Conservation (phyloP, 1,284 basidiomycete species). For the Malassezia obtusa region DNA sequence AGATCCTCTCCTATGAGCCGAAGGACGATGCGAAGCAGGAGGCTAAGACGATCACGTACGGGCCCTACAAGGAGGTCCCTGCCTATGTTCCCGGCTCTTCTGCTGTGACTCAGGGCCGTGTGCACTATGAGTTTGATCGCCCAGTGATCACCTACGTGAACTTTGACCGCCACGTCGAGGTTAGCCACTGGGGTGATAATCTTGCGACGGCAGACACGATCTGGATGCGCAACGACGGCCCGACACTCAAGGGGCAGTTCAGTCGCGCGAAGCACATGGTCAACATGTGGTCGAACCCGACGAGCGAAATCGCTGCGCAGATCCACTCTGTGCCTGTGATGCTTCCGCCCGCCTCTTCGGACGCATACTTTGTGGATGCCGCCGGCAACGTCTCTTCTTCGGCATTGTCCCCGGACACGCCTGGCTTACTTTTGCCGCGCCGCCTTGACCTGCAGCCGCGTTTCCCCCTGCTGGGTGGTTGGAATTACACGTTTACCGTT, state of each 20-base stretch:
- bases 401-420: constrained; percentile 57
- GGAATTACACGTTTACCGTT: constrained; percentile 91
- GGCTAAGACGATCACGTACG: constrained; percentile 72
- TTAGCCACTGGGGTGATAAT: constrained; percentile 94
- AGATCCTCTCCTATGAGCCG: constrained; percentile 41
- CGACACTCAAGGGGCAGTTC: constrained; percentile 87
- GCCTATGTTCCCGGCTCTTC: constrained; percentile 53
- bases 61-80: constrained; percentile 69
- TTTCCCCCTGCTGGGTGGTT: constrained; percentile 88
- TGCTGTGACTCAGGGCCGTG: constrained; percentile 49
- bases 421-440: constrained; percentile 46
- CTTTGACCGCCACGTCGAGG: constrained; percentile 69
- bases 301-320: constrained; percentile 53
- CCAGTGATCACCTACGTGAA: constrained; percentile 68
- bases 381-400: constrained; percentile 97
- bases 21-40: constrained; percentile 60
- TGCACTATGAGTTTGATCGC: constrained; percentile 72
- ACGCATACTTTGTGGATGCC: constrained; percentile 35
- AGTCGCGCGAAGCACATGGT: constrained; percentile 76
- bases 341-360: constrained; percentile 18
- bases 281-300: constrained; percentile 60
- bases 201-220: constrained; percentile 85
- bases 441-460: constrained; percentile 70
- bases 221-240: constrained; percentile 73
- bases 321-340: neutral